These are phyloP conservation scores for Exsudoporus floridanus DNA, from an alignment of 1,284 basidiomycete species.

Conservation along the genomic window DNA sequence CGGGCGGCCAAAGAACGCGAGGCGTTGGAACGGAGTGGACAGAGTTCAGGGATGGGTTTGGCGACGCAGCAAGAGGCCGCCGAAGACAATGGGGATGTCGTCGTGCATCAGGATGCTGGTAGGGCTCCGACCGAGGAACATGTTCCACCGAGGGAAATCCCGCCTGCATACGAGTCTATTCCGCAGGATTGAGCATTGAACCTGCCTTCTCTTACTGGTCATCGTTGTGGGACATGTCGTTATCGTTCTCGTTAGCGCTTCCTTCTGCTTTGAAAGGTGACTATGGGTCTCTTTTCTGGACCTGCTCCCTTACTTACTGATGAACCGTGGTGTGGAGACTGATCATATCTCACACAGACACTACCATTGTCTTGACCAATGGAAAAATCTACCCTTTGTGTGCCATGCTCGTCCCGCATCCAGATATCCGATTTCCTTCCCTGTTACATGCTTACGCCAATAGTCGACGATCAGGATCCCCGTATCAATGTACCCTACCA, in stretches of 20 bases:
- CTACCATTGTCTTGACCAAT: background rate
- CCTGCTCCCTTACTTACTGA: background rate
- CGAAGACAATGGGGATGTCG: conserved; percentile 28
- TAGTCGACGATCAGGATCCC: background rate
- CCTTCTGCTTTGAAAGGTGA: conserved; percentile 1
- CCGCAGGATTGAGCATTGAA: conserved; percentile 14
- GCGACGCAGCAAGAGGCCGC: conserved; percentile 25
- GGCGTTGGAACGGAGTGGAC: conserved; percentile 18
- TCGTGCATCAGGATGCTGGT: conserved; percentile 34
- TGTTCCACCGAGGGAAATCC: conserved; percentile 29
- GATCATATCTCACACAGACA: conserved; percentile 4
- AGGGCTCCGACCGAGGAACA: conserved; percentile 24
- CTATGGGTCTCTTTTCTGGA: background rate
- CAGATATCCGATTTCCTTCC: background rate
- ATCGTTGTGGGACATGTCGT: background rate
- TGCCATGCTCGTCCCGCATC: background rate
- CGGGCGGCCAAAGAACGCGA: conserved; percentile 20
- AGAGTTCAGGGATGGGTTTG: conserved; percentile 16
- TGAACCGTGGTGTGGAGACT: background rate
- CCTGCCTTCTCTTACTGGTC: background rate
- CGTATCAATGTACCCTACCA: conserved; percentile 7
- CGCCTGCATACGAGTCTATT: conserved; percentile 36
- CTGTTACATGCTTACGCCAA: conserved; percentile 6
- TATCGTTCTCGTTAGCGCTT: background rate
- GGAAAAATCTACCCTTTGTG: background rate